Evolutionary conservation across 2,329 filamentous ascomycete species (phyloP).

Genomic region (Trichoderma sp.): DNA sequence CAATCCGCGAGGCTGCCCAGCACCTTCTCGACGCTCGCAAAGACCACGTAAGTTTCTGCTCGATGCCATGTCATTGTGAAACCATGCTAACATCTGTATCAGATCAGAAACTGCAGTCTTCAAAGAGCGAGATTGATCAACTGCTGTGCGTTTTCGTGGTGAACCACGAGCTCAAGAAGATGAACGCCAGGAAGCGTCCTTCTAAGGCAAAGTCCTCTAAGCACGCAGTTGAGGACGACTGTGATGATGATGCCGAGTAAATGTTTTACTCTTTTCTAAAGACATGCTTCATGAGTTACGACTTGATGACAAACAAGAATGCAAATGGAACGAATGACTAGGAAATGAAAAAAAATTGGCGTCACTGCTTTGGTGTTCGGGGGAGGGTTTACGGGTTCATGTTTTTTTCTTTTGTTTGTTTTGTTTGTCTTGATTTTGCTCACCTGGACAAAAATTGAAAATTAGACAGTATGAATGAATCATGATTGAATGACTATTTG

Average conservation of each 20-base stretch:
- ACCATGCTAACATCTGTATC: neutral
- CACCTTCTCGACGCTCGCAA: slow-evolving; percentile 39
- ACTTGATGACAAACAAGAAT: neutral
- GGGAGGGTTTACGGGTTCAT: neutral
- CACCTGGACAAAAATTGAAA: slow-evolving; percentile 1
- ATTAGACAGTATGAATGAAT: slow-evolving; percentile 23
- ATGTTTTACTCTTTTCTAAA: neutral
- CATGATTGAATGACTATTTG: slow-evolving; percentile 32
- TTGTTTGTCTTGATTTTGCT: slow-evolving; percentile 17
- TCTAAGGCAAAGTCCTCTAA: slow-evolving; percentile 31
- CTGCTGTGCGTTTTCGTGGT: slow-evolving; percentile 40
- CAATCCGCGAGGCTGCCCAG: slow-evolving; percentile 33
- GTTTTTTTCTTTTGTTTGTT: slow-evolving; percentile 1
- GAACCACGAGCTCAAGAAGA: slow-evolving; percentile 43
- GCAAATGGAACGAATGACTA: neutral
- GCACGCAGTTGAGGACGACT: slow-evolving; percentile 28
- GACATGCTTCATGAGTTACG: slow-evolving; percentile 18
- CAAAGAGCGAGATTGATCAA: slow-evolving; percentile 35
- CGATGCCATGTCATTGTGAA: neutral
- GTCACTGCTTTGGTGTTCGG: slow-evolving; percentile 1
- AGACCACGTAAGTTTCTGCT: slow-evolving; percentile 36
- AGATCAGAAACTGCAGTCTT: slow-evolving; percentile 38
- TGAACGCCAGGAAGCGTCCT: slow-evolving; percentile 37
- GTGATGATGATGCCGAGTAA: slow-evolving; percentile 32
- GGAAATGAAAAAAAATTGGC: neutral